Conservation (phyloP, 371 early-diverging fungal species). For the Rhizopus microsporus region DNA sequence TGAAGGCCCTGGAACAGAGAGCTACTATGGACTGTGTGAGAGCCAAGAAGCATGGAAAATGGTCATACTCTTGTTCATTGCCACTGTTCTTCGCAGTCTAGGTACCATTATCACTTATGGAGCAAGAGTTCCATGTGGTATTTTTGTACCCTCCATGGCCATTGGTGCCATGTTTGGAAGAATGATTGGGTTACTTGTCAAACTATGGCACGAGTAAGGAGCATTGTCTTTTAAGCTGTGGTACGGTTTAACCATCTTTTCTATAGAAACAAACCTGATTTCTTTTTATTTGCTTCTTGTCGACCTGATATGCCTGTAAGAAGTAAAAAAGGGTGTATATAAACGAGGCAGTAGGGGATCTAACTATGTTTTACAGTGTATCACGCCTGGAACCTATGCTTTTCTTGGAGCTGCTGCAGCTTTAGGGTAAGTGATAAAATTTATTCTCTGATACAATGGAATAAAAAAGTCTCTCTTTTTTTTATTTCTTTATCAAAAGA, state of each 20-base stretch:
- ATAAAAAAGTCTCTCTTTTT: conserved; percentile 1
- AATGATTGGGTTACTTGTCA: conserved; percentile 83
- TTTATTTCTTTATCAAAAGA: conserved; percentile 30
- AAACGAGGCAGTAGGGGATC: background rate
- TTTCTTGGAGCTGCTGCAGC: conserved; percentile 96
- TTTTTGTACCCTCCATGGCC: conserved; percentile 95
- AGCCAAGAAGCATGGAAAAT: conserved; percentile 42
- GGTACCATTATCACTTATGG: conserved; percentile 83
- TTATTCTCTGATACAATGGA: background rate
- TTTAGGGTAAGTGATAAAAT: conserved; percentile 58
- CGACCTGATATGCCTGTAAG: conserved; percentile 72
- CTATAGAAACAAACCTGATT: conserved; percentile 62
- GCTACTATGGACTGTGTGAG: conserved; percentile 69
- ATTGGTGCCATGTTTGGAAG: conserved; percentile 94
- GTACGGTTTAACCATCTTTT: background rate
- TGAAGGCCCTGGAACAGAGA: conserved; percentile 52
- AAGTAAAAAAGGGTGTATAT: background rate
- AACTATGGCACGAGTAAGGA: conserved; percentile 54
- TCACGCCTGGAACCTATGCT: conserved; percentile 95
- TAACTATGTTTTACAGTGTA: conserved; percentile 55
- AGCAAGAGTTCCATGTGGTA: conserved; percentile 86
- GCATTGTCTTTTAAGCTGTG: background rate
- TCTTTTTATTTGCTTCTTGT: conserved; percentile 75
- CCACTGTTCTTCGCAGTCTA: conserved; percentile 63
- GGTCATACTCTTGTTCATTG: conserved; percentile 57